Conservation (phyloP, 306 rosid species). For the Rosa persica region DNA sequence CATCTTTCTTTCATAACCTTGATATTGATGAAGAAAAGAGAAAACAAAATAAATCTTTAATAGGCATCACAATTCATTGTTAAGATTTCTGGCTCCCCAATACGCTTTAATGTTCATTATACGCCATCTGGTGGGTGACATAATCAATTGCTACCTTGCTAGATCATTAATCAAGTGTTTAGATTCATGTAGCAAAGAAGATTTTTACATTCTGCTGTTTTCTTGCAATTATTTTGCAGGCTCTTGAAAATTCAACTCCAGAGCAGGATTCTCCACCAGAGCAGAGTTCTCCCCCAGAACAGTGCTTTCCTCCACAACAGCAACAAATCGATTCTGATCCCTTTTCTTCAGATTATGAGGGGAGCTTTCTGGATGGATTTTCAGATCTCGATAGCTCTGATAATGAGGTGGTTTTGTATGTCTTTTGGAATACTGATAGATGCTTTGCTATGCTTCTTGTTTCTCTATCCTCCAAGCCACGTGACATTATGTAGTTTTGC, state of each 20-base stretch:
- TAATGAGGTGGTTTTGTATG: constrained; percentile 47
- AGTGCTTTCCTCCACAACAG: constrained; percentile 34
- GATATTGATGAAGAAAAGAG: not conserved
- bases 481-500: not conserved
- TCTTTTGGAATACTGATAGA: not conserved
- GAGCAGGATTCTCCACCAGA: not conserved
- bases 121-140: not conserved
- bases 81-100: not conserved
- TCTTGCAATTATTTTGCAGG: constrained; percentile 36
- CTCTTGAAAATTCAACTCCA: constrained; percentile 47
- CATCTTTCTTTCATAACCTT: not conserved
- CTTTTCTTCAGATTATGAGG: constrained; percentile 52
- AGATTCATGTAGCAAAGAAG: not conserved
- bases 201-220: not conserved
- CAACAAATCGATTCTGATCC: constrained; percentile 51
- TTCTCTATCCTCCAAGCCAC: not conserved
- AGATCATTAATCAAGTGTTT: not conserved
- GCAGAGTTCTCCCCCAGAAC: not conserved
- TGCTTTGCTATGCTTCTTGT: not conserved
- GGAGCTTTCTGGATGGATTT: constrained; percentile 54
- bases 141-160: not conserved
- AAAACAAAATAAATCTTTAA: not conserved
- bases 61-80: not conserved
- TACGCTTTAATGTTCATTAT: no score
- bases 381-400: constrained; percentile 61